phyloP scores from a whole-genome alignment of 2,329 filamentous ascomycete species.

The Cercospora brassicicola region DNA sequence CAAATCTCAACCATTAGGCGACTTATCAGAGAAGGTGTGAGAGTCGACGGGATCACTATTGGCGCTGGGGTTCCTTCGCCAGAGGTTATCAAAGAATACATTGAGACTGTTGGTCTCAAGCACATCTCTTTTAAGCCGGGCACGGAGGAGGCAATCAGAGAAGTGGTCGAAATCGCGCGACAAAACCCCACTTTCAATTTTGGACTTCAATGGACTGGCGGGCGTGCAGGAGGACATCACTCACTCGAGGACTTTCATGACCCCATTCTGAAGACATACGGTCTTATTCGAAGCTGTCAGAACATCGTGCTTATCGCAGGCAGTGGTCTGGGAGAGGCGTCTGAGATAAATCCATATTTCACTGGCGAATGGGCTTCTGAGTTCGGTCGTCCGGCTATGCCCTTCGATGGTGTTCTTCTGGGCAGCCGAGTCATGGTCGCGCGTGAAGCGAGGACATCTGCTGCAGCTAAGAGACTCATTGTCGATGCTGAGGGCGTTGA shows the following conservation, averaged over 20 bases:
- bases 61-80: not conserved
- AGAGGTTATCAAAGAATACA: not conserved
- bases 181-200: not conserved
- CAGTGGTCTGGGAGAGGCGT: not conserved
- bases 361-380: not conserved
- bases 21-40: not conserved
- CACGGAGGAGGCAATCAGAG: not conserved
- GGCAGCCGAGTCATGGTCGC: not conserved
- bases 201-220: not conserved
- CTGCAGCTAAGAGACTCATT: not conserved
- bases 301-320: not conserved
- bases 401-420: not conserved
- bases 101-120: not conserved
- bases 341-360: not conserved
- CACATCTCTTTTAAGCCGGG: not conserved
- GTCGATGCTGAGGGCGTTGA: not conserved
- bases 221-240: not conserved
- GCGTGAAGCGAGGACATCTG: not conserved
- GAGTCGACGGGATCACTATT: not conserved
- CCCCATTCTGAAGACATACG: not conserved
- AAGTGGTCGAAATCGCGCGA: not conserved
- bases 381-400: not conserved
- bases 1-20: not conserved
- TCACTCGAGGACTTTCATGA: not conserved
- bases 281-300: not conserved